These are phyloP conservation scores for Suillus americanus DNA, from an alignment of 768 basidiomycete genomes.

Conservation along the genomic window DNA sequence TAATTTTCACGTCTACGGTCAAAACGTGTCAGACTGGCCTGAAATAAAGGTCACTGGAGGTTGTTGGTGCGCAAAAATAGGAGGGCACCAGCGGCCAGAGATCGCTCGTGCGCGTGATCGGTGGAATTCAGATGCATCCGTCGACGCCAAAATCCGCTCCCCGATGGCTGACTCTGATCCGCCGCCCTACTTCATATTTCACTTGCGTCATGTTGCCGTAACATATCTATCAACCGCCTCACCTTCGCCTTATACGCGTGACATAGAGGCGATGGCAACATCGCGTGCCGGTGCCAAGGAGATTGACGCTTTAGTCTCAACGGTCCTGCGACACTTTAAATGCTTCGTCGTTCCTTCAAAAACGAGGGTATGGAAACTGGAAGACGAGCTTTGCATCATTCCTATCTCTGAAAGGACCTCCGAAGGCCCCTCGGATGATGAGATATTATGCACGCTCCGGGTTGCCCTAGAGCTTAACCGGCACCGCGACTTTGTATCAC, in stretches of 20 bases:
- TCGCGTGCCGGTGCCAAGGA: constrained; percentile 15
- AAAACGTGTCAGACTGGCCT: constrained; percentile 53
- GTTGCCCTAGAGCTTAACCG: constrained; percentile 27
- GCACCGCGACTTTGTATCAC: constrained; percentile 23
- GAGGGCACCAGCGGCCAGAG: constrained; percentile 11
- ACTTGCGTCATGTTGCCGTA: constrained; percentile 48
- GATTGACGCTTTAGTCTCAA: constrained; percentile 45
- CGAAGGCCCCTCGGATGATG: not conserved
- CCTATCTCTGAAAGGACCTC: constrained; percentile 15
- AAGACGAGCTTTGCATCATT: constrained; percentile 23
- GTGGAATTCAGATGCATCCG: constrained; percentile 13
- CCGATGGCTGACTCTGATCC: constrained; percentile 30
- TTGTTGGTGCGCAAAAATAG: constrained; percentile 42
- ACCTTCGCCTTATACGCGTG: constrained; percentile 27
- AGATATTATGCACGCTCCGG: constrained; percentile 18
- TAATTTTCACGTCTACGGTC: constrained; percentile 53
- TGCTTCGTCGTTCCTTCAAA: constrained; percentile 31
- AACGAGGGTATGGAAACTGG: constrained; percentile 28
- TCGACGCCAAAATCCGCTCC: constrained; percentile 31
- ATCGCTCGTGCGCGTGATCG: constrained; percentile 5
- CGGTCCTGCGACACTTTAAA: constrained; percentile 42
- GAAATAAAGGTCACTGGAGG: constrained; percentile 44
- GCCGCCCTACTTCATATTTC: constrained; percentile 30
- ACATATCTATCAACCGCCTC: constrained; percentile 43
- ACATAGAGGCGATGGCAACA: constrained; percentile 14